Conservation (phyloP, 1,284 basidiomycete genomes). For the Garcileccinum viscosum region DNA sequence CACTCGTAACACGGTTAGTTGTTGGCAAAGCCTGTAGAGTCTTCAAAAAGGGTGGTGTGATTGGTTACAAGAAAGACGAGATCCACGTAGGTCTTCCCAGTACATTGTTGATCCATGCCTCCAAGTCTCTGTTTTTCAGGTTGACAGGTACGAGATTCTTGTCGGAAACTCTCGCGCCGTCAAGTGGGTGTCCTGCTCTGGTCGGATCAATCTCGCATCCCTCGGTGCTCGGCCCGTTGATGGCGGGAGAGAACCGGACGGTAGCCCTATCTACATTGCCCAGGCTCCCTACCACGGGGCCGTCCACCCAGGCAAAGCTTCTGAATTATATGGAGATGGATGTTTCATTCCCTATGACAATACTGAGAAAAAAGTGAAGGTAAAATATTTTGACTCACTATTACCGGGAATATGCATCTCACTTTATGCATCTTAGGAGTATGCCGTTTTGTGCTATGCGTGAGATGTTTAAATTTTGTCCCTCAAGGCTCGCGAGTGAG, state of each 20-base stretch:
- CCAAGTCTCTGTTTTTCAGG: conserved; percentile 40
- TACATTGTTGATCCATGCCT: neutral
- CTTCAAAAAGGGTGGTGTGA: conserved; percentile 64
- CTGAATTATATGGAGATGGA: conserved; percentile 58
- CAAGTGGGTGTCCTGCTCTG: conserved; percentile 60
- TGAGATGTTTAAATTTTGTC: conserved; percentile 17
- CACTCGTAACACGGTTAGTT: conserved; percentile 45
- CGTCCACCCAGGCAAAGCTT: conserved; percentile 69
- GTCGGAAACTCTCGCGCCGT: conserved; percentile 66
- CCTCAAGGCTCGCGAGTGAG: neutral
- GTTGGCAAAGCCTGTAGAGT: conserved; percentile 67
- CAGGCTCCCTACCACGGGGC: conserved; percentile 59
- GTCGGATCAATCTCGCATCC: conserved; percentile 48
- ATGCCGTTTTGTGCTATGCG: conserved; percentile 50
- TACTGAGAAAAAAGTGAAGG: conserved; percentile 42
- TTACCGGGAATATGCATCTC: conserved; percentile 4
- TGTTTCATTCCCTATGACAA: conserved; percentile 41
- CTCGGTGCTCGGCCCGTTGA: conserved; percentile 64
- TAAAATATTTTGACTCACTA: conserved; percentile 13
- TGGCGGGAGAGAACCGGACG: conserved; percentile 68
- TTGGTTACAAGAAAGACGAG: conserved; percentile 65
- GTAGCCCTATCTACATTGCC: conserved; percentile 65
- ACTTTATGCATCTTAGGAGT: conserved; percentile 42
- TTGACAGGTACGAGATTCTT: conserved; percentile 68
- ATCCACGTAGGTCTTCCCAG: conserved; percentile 52